A percentile compares a stretch with the other conserved stretches of the same genome.
These are phyloP conservation scores for Solanum ahanhuiri DNA, from an alignment of 257 asterid species.

Conservation along the genomic window DNA sequence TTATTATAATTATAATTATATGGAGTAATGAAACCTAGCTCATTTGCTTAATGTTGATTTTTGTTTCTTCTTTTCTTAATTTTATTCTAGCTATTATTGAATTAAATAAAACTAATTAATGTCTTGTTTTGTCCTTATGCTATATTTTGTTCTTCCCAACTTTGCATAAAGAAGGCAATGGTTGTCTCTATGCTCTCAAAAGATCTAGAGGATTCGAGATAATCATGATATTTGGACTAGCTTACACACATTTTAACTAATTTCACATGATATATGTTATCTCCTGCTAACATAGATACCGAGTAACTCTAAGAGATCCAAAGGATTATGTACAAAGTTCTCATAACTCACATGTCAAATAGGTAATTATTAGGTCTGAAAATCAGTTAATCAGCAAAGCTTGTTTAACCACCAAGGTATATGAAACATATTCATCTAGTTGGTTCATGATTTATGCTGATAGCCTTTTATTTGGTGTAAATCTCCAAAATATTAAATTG, in stretches of 20 bases:
- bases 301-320: neutral
- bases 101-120: neutral
- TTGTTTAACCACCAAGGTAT: conserved; percentile 8
- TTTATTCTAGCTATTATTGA: neutral
- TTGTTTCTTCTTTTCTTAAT: neutral
- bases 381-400: neutral
- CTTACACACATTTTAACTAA: neutral
- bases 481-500: neutral
- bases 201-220: neutral
- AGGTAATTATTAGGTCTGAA: conserved; percentile 7
- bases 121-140: neutral
- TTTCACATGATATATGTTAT: neutral
- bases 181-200: neutral
- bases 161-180: neutral
- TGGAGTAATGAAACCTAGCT: neutral
- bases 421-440: neutral
- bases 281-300: neutral
- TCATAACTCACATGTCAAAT: neutral
- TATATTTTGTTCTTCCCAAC: neutral
- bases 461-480: neutral
- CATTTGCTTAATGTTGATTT: neutral
- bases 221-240: rapidly evolving
- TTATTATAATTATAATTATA: too few species aligned
- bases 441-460: neutral
- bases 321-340: neutral